Base-by-base conservation (phyloP, 805 yeast genomes). In the Saturnispora mendoncae region DNA sequence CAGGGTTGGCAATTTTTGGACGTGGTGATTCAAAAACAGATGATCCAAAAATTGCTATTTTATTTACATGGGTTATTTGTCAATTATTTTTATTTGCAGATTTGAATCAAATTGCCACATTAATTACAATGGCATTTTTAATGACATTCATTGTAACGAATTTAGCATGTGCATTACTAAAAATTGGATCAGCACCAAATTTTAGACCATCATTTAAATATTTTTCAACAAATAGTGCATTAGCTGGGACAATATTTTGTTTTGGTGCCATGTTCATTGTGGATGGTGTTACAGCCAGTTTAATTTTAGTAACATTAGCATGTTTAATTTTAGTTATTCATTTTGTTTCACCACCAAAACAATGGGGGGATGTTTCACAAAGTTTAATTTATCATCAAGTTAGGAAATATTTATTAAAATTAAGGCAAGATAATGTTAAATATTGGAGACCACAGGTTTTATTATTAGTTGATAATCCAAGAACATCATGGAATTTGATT, bases 351-450 rank as follows among this genome's bases (percentile, higher is more conserved):
- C 96, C 97, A 2, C 97, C 98, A 5, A 87, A 86, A 56, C 83
- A 88, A 26, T 92, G 96, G 88, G 99, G 99, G 27, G 99, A 92
- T 61, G 97, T 92, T 19, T 88, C 97, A 3, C 98, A 92, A 61
- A 77, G 88, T 32, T 69, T 92, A 46, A 90, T 92, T 38, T 92
- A 92, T 59, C 98, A 92, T 57, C 99, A 92, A 61, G 97, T 92
- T 9, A 68, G 99, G 50, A 92, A 92, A 57, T 92, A 92, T 55
- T 65, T 86, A 33, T 64, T 92, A 45, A 68, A 94, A 41, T 67
- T 90, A 33, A 74, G 86, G 45, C 86, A 86, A 52, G 95, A 92
- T 54, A 94, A 90, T 57, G 96, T 92, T 39, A 92, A 92, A 62
- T 92, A 88, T 58, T 92, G 99, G 98, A 71, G 99, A 51, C 99